A percentile compares a stretch with the other conserved stretches of the same genome.
phyloP scores from a whole-genome alignment of 306 rosid species.

The Biancaea sappan region DNA sequence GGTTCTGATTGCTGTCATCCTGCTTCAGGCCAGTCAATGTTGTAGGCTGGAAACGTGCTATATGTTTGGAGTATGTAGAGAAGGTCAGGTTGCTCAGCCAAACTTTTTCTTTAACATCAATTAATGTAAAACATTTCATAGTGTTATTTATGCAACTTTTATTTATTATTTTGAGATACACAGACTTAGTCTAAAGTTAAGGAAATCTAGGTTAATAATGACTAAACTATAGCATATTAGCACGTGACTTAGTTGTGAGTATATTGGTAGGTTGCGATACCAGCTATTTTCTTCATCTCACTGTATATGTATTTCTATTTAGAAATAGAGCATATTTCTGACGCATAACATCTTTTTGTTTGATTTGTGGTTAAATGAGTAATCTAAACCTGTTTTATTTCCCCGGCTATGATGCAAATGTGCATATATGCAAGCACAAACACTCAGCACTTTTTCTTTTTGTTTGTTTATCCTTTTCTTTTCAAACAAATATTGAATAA shows the following conservation, averaged over 20 bases:
- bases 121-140: slow-evolving; percentile 13
- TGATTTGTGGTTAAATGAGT: slow-evolving; percentile 25
- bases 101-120: slow-evolving; percentile 24
- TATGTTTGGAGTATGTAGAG: slow-evolving; percentile 97
- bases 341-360: slow-evolving; percentile 12
- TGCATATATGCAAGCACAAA: slow-evolving; percentile 26
- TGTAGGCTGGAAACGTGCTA: slow-evolving; percentile 98
- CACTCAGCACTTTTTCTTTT: slow-evolving; percentile 14
- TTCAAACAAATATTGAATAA: slow-evolving; percentile 22
- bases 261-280: background rate
- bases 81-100: slow-evolving; percentile 63
- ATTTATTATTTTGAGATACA: slow-evolving; percentile 24
- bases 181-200: slow-evolving; percentile 10
- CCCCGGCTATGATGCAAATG: slow-evolving; percentile 18
- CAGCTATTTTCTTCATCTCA: background rate
- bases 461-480: slow-evolving; percentile 8
- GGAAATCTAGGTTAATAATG: background rate
- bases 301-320: slow-evolving; percentile 27
- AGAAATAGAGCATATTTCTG: slow-evolving; percentile 6
- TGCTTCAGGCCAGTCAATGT: slow-evolving; percentile 94
- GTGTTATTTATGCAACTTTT: slow-evolving; percentile 6
- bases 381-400: slow-evolving; percentile 18
- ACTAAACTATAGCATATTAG: background rate
- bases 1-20: slow-evolving; percentile 58
- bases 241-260: background rate